Conservation (phyloP, 2,329 filamentous ascomycete genomes). For the Knoxdaviesia capensis region DNA sequence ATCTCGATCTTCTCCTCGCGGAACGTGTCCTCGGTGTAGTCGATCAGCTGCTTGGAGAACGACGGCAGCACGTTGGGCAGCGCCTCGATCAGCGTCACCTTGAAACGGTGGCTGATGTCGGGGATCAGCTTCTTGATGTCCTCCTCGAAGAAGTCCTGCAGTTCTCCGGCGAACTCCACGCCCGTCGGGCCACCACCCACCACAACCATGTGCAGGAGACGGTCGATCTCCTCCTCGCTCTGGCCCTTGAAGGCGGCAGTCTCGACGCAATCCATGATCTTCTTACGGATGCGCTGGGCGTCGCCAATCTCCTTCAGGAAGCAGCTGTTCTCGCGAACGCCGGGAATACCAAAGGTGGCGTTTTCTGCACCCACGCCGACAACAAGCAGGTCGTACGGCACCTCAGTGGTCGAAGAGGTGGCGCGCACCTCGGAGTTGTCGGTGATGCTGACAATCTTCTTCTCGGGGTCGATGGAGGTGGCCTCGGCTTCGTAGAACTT, state of each 20-base stretch:
- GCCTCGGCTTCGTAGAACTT: slow-evolving; percentile 98
- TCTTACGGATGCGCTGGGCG: slow-evolving; percentile 89
- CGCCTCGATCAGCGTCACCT: slow-evolving; percentile 92
- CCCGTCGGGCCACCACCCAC: slow-evolving; percentile 86
- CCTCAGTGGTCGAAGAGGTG: slow-evolving; percentile 60
- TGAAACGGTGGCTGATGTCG: slow-evolving; percentile 85
- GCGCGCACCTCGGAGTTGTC: slow-evolving; percentile 91
- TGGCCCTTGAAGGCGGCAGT: slow-evolving; percentile 98
- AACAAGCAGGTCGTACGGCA: slow-evolving; percentile 95
- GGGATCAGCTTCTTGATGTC: slow-evolving; percentile 97
- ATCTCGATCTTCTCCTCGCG: slow-evolving; percentile 97
- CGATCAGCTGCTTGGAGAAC: slow-evolving; percentile 98
- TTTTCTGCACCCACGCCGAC: slow-evolving; percentile 96
- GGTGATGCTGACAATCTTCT: slow-evolving; percentile 71
- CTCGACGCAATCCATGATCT: slow-evolving; percentile 99
- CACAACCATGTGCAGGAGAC: slow-evolving; percentile 94
- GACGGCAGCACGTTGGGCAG: slow-evolving; percentile 90
- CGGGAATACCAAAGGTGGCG: slow-evolving; percentile 92
- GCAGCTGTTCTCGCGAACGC: slow-evolving; percentile 85
- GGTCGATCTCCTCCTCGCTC: slow-evolving; percentile 67
- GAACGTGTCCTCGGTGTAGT: slow-evolving; percentile 98
- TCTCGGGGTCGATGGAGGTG: slow-evolving; percentile 83
- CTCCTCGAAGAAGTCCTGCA: slow-evolving; percentile 97
- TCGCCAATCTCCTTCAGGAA: slow-evolving; percentile 98
- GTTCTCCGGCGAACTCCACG: slow-evolving; percentile 94